Conservation (phyloP, 2,329 filamentous ascomycete species). For the Graphilbum ipis-grandicollis region DNA sequence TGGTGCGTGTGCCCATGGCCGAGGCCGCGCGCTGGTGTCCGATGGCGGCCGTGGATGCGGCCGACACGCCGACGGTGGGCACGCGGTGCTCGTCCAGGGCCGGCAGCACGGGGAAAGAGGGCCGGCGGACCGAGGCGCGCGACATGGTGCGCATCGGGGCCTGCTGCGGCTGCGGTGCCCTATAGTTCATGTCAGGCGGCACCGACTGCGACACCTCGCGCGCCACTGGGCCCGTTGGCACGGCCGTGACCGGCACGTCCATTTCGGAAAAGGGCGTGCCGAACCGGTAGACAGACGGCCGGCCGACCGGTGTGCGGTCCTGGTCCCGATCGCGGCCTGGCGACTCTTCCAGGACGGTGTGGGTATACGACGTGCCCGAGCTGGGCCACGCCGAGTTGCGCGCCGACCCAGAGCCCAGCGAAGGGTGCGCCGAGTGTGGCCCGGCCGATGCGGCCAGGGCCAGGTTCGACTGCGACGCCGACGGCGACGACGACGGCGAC, state of each 20-base stretch:
- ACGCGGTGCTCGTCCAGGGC: constrained; percentile 47
- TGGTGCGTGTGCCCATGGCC: constrained; percentile 4
- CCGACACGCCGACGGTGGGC: constrained; percentile 5
- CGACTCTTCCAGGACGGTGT: constrained; percentile 10
- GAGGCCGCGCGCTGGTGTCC: constrained; percentile 5
- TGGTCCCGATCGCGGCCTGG: constrained; percentile 1
- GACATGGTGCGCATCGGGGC: constrained; percentile 29
- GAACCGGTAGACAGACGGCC: constrained; percentile 48
- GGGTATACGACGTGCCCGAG: constrained; percentile 7
- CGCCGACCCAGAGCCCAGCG: background rate
- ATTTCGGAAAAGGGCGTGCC: constrained; percentile 83
- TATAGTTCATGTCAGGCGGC: constrained; percentile 81
- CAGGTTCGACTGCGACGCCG: too few relatives aligned
- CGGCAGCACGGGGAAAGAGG: constrained; percentile 51
- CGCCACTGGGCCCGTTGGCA: constrained; percentile 53
- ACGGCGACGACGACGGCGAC: too few relatives aligned
- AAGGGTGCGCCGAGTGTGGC: constrained; percentile 1
- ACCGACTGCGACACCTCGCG: constrained; percentile 79
- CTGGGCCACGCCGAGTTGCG: constrained; percentile 2
- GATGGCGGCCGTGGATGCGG: constrained; percentile 16
- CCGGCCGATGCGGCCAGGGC: too few relatives aligned
- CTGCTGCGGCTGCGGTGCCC: constrained; percentile 15
- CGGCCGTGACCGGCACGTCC: constrained; percentile 61
- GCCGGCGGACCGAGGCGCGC: constrained; percentile 41
- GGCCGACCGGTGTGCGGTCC: constrained; percentile 33